Conservation (phyloP, 139 green algal genomes). For the Auxenochlorella protothecoides region DNA sequence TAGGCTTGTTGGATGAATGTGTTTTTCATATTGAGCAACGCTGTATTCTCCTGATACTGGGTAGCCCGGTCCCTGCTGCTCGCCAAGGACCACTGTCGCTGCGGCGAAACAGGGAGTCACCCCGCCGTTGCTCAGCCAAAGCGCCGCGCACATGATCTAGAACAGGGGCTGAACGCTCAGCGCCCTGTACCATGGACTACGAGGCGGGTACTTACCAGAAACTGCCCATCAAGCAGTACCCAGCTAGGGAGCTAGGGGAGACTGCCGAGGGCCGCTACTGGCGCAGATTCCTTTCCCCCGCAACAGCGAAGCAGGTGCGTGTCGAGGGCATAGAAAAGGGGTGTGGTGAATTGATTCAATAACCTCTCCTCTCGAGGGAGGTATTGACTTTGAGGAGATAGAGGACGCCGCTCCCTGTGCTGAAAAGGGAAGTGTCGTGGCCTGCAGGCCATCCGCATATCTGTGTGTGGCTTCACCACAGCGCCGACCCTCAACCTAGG, state of each 20-base stretch:
- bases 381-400: background rate
- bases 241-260: conserved; percentile 48
- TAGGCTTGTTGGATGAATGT: background rate
- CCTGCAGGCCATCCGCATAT: too few relatives aligned
- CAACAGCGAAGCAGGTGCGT: conserved; percentile 54
- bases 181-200: conserved; percentile 29
- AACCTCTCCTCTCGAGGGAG: background rate
- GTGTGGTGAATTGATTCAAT: background rate
- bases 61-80: too few relatives aligned
- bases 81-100: too few relatives aligned
- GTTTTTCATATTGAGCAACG: too few relatives aligned
- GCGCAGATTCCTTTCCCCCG: conserved; percentile 50
- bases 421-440: background rate
- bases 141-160: background rate
- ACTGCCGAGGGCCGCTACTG: conserved; percentile 81
- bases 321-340: background rate
- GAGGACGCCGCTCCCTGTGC: background rate
- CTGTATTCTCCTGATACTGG: too few relatives aligned
- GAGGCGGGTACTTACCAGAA: conserved; percentile 55
- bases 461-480: too few relatives aligned
- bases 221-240: conserved; percentile 52
- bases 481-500: too few relatives aligned
- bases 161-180: background rate
- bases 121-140: background rate
- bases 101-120: background rate